These are phyloP conservation scores for Cladosporium sp. DNA, from an alignment of 2,329 filamentous ascomycete genomes.

Conservation along the genomic window DNA sequence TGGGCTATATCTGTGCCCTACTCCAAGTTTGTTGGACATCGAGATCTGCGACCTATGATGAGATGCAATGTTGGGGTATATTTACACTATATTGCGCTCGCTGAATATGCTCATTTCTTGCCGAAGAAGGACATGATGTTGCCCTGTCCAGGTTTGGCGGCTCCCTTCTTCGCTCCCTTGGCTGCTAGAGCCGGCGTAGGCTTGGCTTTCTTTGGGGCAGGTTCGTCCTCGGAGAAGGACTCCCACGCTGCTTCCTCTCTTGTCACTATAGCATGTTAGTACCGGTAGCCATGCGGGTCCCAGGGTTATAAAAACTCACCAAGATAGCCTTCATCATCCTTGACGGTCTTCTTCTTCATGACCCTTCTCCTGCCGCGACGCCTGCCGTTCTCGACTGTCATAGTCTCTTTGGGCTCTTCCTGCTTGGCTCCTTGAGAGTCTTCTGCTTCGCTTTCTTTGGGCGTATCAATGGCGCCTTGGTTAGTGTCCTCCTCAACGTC, in stretches of 20 bases:
- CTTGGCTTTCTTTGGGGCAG: slow-evolving; percentile 60
- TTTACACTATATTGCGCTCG: slow-evolving; percentile 7
- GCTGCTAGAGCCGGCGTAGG: slow-evolving; percentile 38
- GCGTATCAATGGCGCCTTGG: slow-evolving; percentile 22
- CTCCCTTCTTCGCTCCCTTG: slow-evolving; percentile 56
- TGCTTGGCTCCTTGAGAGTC: slow-evolving; percentile 47
- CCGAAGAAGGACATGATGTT: slow-evolving; percentile 92
- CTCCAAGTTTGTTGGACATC: neutral
- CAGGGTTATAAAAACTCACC: slow-evolving; percentile 55
- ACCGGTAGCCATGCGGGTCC: neutral
- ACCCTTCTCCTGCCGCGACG: slow-evolving; percentile 76
- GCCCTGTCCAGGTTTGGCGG: slow-evolving; percentile 60
- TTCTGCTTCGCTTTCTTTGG: slow-evolving; percentile 50
- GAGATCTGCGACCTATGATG: neutral
- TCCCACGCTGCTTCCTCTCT: slow-evolving; percentile 86
- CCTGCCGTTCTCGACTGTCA: slow-evolving; percentile 63
- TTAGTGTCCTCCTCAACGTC: slow-evolving; percentile 30
- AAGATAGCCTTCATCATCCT: slow-evolving; percentile 88
- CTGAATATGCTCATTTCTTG: slow-evolving; percentile 63
- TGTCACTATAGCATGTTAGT: slow-evolving; percentile 64
- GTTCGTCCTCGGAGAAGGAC: slow-evolving; percentile 89
- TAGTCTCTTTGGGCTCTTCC: slow-evolving; percentile 46
- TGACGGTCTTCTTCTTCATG: slow-evolving; percentile 82
- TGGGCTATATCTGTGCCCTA: neutral
- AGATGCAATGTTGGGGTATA: slow-evolving; percentile 14